phyloP scores from a whole-genome alignment of 768 basidiomycete species.

The Arthromyces matolae region DNA sequence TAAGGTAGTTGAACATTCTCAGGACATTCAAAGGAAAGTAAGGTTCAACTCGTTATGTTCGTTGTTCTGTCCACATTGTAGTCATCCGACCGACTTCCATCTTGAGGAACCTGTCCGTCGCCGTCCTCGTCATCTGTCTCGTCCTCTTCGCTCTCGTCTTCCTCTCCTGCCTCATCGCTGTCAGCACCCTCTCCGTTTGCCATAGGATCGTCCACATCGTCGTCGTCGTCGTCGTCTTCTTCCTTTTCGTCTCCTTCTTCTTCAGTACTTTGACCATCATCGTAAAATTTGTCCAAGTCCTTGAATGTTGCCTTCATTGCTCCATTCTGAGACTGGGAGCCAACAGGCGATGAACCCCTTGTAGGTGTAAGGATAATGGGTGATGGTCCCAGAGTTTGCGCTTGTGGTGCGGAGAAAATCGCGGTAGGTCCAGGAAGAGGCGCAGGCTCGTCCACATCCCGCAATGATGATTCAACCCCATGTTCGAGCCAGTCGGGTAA shows the following conservation, averaged over 20 bases:
- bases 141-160: slow-evolving; percentile 6
- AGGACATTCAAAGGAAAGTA: too few relatives aligned
- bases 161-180: slow-evolving; percentile 13
- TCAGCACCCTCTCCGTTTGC: slow-evolving; percentile 21
- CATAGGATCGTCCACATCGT: slow-evolving; percentile 29
- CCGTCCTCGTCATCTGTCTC: neutral
- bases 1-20: too few relatives aligned
- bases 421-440: slow-evolving; percentile 34
- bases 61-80: neutral
- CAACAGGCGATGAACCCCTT: slow-evolving; percentile 40
- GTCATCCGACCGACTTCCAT: neutral
- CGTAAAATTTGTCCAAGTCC: slow-evolving; percentile 79
- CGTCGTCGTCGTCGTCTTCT: slow-evolving; percentile 23
- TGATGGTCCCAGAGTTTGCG: slow-evolving; percentile 26
- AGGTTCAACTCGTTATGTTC: slow-evolving; percentile 9
- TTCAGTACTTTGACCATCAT: slow-evolving; percentile 34
- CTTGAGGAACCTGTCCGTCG: neutral
- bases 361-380: slow-evolving; percentile 60
- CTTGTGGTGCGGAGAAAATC: slow-evolving; percentile 32
- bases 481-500: slow-evolving; percentile 87
- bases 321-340: slow-evolving; percentile 29
- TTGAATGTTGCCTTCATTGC: slow-evolving; percentile 43
- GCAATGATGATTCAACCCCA: slow-evolving; percentile 74
- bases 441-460: slow-evolving; percentile 62
- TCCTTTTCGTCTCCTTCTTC: slow-evolving; percentile 25